phyloP scores from a whole-genome alignment of 2,329 filamentous ascomycete genomes.

The Epichloe coenophiala region DNA sequence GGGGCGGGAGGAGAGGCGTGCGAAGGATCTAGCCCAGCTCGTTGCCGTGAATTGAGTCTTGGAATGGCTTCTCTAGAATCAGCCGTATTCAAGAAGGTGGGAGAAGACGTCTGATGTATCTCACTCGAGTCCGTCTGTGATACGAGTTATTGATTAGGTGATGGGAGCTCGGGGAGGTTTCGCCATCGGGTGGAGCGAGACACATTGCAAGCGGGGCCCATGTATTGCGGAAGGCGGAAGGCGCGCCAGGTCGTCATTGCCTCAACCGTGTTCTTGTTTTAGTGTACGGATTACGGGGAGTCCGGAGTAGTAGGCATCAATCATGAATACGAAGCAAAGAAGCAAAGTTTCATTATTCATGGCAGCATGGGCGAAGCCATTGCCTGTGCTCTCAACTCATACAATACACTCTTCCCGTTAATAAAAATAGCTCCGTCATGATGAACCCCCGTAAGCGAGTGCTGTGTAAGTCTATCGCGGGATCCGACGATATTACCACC shows the following conservation, averaged over 20 bases:
- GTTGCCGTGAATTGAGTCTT: no score
- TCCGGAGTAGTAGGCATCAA: no score
- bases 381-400: background rate
- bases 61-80: background rate
- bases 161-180: background rate
- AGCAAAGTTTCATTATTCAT: background rate
- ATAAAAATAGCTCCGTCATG: background rate
- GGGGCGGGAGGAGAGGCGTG: no score
- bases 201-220: background rate
- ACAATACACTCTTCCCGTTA: background rate
- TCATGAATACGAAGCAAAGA: no score
- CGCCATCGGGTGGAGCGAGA: background rate
- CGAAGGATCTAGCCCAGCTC: no score
- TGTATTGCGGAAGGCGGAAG: background rate
- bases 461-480: background rate
- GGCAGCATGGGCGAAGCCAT: background rate
- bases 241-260: background rate
- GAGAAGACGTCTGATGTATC: no score
- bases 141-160: background rate
- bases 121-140: no score
- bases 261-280: background rate
- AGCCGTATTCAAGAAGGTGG: no score
- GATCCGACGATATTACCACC: background rate
- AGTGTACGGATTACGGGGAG: background rate
- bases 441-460: background rate